Evolutionary conservation across 768 basidiomycete species (phyloP).

Genomic region (Leccinellum rugosiceps): DNA sequence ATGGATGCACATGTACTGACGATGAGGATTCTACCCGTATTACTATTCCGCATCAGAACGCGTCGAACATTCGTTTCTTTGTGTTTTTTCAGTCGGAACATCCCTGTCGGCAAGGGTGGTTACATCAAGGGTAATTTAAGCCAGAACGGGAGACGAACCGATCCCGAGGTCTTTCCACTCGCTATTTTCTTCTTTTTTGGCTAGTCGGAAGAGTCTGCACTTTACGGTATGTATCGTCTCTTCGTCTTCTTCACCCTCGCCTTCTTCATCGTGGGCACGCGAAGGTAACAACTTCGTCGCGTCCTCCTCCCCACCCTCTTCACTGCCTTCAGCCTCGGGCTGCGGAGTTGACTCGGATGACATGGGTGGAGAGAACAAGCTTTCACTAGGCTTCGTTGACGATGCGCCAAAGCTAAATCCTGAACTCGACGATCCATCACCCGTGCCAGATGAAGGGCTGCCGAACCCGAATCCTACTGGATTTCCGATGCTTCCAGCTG

Average conservation of each 20-base stretch:
- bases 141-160: slow-evolving; percentile 42
- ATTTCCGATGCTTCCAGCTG: slow-evolving; percentile 53
- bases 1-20: slow-evolving; percentile 41
- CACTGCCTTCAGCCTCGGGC: slow-evolving; percentile 21
- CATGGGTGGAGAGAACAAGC: slow-evolving; percentile 25
- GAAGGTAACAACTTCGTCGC: slow-evolving; percentile 18
- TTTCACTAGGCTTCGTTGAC: slow-evolving; percentile 21
- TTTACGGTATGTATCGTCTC: slow-evolving; percentile 57
- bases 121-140: background rate
- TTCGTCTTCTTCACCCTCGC: slow-evolving; percentile 81
- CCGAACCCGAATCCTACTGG: slow-evolving; percentile 59
- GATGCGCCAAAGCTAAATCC: slow-evolving; percentile 26
- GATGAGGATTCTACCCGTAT: slow-evolving; percentile 70
- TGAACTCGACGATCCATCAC: slow-evolving; percentile 15
- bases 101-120: slow-evolving; percentile 40
- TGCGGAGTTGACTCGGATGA: slow-evolving; percentile 31
- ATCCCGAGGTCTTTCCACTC: slow-evolving; percentile 68
- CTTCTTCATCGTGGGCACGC: slow-evolving; percentile 59
- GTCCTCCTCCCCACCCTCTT: slow-evolving; percentile 33
- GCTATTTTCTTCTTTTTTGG: slow-evolving; percentile 43
- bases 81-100: slow-evolving; percentile 71
- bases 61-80: slow-evolving; percentile 58
- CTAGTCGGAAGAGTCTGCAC: slow-evolving; percentile 61
- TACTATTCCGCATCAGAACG: slow-evolving; percentile 67
- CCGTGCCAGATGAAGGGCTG: slow-evolving; percentile 15